Percentiles rank a stretch among this genome's conserved stretches.
Conservation (phyloP, 2,329 filamentous ascomycete species). For the Phyllosticta capitalensis region DNA sequence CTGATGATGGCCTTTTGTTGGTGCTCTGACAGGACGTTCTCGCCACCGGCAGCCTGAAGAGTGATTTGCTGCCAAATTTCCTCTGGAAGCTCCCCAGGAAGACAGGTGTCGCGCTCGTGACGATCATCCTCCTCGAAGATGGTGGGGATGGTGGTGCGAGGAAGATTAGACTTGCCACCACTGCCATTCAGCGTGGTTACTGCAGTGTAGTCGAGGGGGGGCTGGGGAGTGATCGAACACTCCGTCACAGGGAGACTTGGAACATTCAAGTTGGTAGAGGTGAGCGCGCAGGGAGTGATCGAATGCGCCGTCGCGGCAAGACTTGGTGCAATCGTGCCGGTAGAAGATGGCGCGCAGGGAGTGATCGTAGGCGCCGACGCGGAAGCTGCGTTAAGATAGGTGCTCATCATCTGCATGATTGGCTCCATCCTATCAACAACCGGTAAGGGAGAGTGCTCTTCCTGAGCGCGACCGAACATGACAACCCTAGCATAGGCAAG, state of each 20-base stretch:
- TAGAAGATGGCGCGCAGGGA: background rate
- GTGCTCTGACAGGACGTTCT: slow-evolving; percentile 21
- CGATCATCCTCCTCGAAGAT: background rate
- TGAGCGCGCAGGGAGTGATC: background rate
- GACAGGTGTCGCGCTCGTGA: slow-evolving; percentile 14
- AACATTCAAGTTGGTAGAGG: background rate
- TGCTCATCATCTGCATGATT: slow-evolving; percentile 6
- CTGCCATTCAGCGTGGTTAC: background rate
- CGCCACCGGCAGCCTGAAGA: slow-evolving; percentile 14
- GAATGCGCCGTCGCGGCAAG: background rate
- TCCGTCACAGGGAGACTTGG: background rate
- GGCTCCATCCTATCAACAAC: slow-evolving; percentile 4
- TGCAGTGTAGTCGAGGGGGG: background rate
- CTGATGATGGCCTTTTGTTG: slow-evolving; percentile 24
- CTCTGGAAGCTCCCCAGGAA: slow-evolving; percentile 21
- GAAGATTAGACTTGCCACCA: background rate
- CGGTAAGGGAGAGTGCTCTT: background rate
- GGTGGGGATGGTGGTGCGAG: background rate
- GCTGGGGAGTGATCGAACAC: background rate
- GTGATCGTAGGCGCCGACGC: background rate
- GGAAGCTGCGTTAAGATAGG: background rate
- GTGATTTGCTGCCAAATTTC: slow-evolving; percentile 25
- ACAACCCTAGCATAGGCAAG: slow-evolving; percentile 24
- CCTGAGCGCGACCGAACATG: slow-evolving; percentile 10
- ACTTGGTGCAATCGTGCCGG: background rate